Evolutionary conservation across 495 filamentous ascomycete species (phyloP).

Genomic region (Podospora pseudopauciseta): DNA sequence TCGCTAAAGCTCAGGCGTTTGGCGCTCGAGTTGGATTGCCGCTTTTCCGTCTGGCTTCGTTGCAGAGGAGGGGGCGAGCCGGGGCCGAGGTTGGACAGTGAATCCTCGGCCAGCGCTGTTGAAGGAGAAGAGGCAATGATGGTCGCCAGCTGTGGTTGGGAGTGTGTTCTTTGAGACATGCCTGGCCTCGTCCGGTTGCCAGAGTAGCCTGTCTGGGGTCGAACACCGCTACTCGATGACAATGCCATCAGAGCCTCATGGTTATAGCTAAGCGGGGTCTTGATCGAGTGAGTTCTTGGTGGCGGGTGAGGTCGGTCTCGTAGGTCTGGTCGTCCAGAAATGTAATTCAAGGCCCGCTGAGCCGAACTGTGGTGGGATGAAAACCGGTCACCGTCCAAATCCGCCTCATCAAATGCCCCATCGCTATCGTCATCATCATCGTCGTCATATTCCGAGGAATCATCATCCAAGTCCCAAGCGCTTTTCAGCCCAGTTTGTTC

Average conservation of each 20-base stretch:
- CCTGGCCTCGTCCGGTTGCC: constrained; percentile 34
- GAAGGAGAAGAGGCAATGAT: constrained; percentile 20
- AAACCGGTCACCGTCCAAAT: constrained; percentile 35
- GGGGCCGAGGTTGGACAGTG: constrained; percentile 17
- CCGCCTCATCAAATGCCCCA: constrained; percentile 30
- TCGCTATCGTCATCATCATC: constrained; percentile 44
- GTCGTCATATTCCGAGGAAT: constrained; percentile 22
- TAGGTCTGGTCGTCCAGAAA: constrained; percentile 39
- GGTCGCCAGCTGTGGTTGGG: constrained; percentile 42
- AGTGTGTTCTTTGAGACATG: constrained; percentile 42
- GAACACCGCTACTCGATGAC: constrained; percentile 29
- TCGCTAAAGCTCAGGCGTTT: constrained; percentile 54
- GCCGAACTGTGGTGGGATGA: constrained; percentile 28
- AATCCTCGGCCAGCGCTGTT: constrained; percentile 18
- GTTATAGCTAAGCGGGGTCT: constrained; percentile 30
- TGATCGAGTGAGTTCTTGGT: constrained; percentile 15
- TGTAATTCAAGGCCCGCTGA: constrained; percentile 48
- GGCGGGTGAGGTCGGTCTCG: constrained; percentile 5
- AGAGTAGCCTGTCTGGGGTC: constrained; percentile 47
- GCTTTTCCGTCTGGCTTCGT: constrained; percentile 35
- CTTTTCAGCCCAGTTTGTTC: constrained; percentile 34
- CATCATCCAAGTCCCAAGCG: constrained; percentile 46
- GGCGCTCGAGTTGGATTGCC: constrained; percentile 42
- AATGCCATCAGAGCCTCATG: constrained; percentile 34
- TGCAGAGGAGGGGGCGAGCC: constrained; percentile 21